A percentile compares a stretch with the other conserved stretches of the same genome.
phyloP scores from a whole-genome alignment of 2,329 filamentous ascomycete genomes.

The Gaeumannomyces sp. region DNA sequence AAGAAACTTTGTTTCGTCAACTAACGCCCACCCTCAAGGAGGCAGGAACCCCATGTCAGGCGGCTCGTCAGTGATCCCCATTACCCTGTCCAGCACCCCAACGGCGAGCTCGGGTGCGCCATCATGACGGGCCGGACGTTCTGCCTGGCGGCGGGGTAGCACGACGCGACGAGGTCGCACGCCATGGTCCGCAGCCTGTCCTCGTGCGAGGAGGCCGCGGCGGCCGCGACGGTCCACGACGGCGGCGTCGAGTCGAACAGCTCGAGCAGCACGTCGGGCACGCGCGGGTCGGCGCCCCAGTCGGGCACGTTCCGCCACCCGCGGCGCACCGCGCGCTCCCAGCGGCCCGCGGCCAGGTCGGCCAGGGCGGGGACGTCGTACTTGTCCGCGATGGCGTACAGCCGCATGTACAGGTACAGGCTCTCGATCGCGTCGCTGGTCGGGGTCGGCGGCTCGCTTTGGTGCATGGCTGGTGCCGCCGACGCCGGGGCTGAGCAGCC shows the following conservation, averaged over 20 bases:
- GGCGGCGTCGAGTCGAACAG: conserved; percentile 5
- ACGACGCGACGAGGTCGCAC: conserved; percentile 2
- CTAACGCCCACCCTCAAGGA: background rate
- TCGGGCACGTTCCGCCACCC: background rate
- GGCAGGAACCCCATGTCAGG: background rate
- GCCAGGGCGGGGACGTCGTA: conserved; percentile 23
- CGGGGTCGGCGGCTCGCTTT: background rate
- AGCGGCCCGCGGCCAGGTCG: background rate
- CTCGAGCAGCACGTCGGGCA: conserved; percentile 4
- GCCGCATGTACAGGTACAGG: conserved; percentile 18
- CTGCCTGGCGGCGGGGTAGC: conserved; percentile 1
- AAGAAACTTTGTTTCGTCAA: no score
- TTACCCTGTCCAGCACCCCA: conserved; percentile 3
- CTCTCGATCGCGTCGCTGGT: background rate
- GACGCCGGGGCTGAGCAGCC: background rate
- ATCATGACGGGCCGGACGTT: conserved; percentile 6
- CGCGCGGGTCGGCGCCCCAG: conserved; percentile 4
- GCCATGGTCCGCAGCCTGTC: conserved; percentile 1
- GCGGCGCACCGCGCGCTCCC: background rate
- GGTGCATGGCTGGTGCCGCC: background rate
- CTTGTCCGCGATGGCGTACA: conserved; percentile 31
- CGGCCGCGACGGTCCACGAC: background rate
- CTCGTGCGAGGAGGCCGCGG: no score
- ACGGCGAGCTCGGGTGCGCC: conserved; percentile 5
- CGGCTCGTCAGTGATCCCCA: background rate